Evolutionary conservation across 176 grass and related monocot species (phyloP).

Genomic region (Dactylis glomerata): DNA sequence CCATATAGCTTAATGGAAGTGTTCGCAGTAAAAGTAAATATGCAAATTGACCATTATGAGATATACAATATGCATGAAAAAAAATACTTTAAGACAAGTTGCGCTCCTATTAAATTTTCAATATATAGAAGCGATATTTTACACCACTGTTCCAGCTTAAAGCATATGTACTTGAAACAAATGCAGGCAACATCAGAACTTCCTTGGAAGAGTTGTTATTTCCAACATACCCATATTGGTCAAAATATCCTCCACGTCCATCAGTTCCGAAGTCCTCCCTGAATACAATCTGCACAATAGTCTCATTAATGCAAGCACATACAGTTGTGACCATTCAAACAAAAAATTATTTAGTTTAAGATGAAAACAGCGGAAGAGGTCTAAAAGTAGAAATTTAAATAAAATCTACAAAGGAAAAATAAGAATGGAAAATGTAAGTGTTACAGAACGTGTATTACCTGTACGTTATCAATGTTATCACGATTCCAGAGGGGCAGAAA

Average conservation of each 20-base stretch:
- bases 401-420: neutral
- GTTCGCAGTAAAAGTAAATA: neutral
- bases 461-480: constrained; percentile 83
- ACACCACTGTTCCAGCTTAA: neutral
- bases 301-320: constrained; percentile 16
- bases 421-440: neutral
- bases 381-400: neutral
- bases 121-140: neutral
- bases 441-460: constrained; percentile 40
- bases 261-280: constrained; percentile 92
- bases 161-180: neutral
- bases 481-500: constrained; percentile 88
- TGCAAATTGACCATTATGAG: neutral
- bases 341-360: neutral
- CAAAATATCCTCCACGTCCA: constrained; percentile 92
- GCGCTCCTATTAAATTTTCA: neutral
- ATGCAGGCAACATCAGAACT: constrained; percentile 3
- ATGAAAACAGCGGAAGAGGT: neutral
- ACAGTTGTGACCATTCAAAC: neutral
- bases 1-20: neutral
- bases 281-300: constrained; percentile 77
- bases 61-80: neutral
- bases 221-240: constrained; percentile 85
- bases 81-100: neutral
- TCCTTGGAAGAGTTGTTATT: neutral